Evolutionary conservation across 2,329 filamentous ascomycete genomes (phyloP).

Genomic region (Stenocarpella maydis): DNA sequence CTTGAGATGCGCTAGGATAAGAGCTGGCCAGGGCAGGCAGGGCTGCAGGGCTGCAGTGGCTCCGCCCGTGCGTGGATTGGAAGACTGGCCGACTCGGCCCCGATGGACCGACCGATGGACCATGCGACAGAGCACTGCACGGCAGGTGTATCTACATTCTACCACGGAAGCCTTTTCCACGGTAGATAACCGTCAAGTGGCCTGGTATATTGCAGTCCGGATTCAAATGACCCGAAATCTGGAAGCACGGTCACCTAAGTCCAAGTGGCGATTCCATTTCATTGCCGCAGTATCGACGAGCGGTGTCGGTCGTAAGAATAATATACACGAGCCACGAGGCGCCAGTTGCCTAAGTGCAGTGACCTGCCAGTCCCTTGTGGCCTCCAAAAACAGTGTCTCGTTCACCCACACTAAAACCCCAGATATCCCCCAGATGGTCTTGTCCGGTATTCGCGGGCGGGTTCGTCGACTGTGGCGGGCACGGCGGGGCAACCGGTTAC

Average conservation of each 20-base stretch:
- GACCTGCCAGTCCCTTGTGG: not conserved
- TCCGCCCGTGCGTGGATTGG: slow-evolving; percentile 3
- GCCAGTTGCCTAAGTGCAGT: slow-evolving; percentile 14
- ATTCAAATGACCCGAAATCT: not conserved
- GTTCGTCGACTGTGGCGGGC: not conserved
- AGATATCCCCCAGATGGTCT: not conserved
- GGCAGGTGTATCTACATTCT: not conserved
- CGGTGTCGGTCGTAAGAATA: slow-evolving; percentile 17
- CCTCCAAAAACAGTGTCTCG: slow-evolving; percentile 13
- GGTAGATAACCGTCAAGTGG: not conserved
- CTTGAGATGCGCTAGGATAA: slow-evolving; percentile 7
- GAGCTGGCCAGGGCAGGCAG: slow-evolving; percentile 12
- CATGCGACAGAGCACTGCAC: not conserved
- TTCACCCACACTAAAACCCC: not conserved
- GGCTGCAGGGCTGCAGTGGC: slow-evolving; percentile 16
- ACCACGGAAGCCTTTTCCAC: not conserved
- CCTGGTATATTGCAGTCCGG: not conserved
- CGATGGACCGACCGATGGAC: slow-evolving; percentile 25
- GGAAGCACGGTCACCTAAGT: not conserved
- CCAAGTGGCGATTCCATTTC: slow-evolving; percentile 24
- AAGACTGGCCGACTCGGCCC: slow-evolving; percentile 18
- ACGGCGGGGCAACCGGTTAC: slow-evolving; percentile 3
- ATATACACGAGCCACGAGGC: slow-evolving; percentile 19
- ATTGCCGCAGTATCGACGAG: slow-evolving; percentile 4
- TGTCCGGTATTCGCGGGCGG: not conserved